Percentiles rank a stretch among this genome's conserved stretches.
Evolutionary conservation across 768 basidiomycete species (phyloP).

Genomic region (Butyriboletus loyo): DNA sequence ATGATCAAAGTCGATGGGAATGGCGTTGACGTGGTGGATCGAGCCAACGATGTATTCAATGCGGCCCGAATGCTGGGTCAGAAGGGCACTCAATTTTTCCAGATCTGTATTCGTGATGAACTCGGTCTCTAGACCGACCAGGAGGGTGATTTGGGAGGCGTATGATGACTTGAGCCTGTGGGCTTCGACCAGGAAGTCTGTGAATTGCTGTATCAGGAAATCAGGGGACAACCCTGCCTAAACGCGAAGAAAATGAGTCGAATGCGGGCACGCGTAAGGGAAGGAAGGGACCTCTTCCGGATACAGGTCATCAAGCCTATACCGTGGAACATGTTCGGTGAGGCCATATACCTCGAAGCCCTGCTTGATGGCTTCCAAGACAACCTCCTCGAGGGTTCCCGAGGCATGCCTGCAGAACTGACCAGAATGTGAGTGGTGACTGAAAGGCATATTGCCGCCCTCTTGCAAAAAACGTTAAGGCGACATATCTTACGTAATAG

Average conservation of each 20-base stretch:
- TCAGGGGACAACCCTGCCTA: slow-evolving; percentile 56
- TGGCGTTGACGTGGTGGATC: slow-evolving; percentile 83
- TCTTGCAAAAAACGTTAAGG: neutral
- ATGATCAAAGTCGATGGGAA: slow-evolving; percentile 91
- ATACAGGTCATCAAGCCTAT: slow-evolving; percentile 77
- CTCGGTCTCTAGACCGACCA: slow-evolving; percentile 94
- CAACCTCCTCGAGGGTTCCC: slow-evolving; percentile 77
- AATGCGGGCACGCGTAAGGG: slow-evolving; percentile 3
- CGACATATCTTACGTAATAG: slow-evolving; percentile 18
- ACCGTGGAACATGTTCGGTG: slow-evolving; percentile 92
- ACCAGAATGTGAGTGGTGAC: slow-evolving; percentile 91
- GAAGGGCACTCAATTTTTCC: slow-evolving; percentile 49
- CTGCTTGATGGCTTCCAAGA: slow-evolving; percentile 72
- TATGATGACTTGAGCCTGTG: slow-evolving; percentile 67
- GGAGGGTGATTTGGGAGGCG: slow-evolving; percentile 61
- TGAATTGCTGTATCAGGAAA: slow-evolving; percentile 62
- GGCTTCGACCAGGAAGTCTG: slow-evolving; percentile 73
- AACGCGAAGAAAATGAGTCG: slow-evolving; percentile 15
- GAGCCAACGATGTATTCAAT: slow-evolving; percentile 93
- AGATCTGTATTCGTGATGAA: slow-evolving; percentile 72
- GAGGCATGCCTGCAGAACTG: slow-evolving; percentile 91
- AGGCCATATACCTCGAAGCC: slow-evolving; percentile 83
- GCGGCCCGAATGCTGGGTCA: slow-evolving; percentile 43
- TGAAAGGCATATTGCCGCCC: slow-evolving; percentile 49
- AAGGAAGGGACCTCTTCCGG: slow-evolving; percentile 80